phyloP scores from a whole-genome alignment of 192 early-diverging fungal genomes.

The Rhizoclosmatium sp. region DNA sequence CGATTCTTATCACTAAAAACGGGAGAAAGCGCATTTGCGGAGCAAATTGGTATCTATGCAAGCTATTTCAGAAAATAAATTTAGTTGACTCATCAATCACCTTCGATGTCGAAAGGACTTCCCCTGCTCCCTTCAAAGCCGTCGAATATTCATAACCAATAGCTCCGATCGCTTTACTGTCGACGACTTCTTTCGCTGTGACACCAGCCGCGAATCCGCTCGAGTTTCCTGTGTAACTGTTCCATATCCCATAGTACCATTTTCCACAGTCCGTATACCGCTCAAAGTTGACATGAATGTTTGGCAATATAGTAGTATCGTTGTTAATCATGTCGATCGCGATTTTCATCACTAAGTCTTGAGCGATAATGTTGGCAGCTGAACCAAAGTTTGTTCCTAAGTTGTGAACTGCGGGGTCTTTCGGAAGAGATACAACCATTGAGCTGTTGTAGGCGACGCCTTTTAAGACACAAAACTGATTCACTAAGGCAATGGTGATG shows the following conservation, averaged over 20 bases:
- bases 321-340: constrained; percentile 8
- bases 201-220: neutral
- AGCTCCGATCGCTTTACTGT: neutral
- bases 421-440: neutral
- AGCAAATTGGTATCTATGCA: too few species aligned
- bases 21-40: too few species aligned
- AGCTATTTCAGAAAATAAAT: too few species aligned
- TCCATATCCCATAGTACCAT: neutral
- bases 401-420: too few species aligned
- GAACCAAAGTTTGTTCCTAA: neutral
- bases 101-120: too few species aligned
- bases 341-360: neutral
- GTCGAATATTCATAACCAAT: too few species aligned
- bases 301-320: neutral
- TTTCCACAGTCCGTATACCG: neutral
- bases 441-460: neutral
- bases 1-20: too few species aligned
- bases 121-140: too few species aligned
- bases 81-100: too few species aligned
- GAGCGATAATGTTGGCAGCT: neutral
- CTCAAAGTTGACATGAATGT: neutral
- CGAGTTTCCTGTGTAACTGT: neutral
- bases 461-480: neutral
- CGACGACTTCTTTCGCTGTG: neutral
- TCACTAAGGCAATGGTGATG: neutral